phyloP scores from a whole-genome alignment of 2,329 filamentous ascomycete species.

The Trichoderma sp. region DNA sequence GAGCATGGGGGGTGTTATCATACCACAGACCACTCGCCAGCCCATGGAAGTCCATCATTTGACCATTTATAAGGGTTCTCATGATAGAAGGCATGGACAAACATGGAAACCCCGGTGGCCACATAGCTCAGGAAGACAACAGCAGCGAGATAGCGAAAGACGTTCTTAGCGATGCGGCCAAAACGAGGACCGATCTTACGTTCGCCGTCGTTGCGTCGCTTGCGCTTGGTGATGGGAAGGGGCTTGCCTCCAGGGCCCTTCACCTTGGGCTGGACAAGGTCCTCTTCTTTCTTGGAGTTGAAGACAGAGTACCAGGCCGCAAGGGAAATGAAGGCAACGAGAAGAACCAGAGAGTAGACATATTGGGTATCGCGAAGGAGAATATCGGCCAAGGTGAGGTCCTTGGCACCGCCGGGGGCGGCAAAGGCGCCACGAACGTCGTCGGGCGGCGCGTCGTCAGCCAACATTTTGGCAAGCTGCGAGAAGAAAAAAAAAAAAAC shows the following conservation, averaged over 20 bases:
- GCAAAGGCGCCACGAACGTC: constrained; percentile 25
- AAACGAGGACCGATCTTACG: constrained; percentile 52
- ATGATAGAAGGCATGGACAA: constrained; percentile 65
- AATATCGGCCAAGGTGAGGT: constrained; percentile 37
- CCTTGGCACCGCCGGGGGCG: constrained; percentile 22
- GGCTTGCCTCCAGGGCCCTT: constrained; percentile 88
- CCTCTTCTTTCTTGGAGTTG: constrained; percentile 50
- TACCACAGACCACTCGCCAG: constrained; percentile 74
- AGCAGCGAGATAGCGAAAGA: constrained; percentile 74
- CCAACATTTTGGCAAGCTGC: constrained; percentile 38
- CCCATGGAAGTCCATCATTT: constrained; percentile 61
- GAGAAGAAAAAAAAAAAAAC: neutral
- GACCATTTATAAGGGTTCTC: constrained; percentile 41
- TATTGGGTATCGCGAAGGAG: constrained; percentile 49
- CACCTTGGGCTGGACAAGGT: constrained; percentile 46
- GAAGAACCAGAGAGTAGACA: constrained; percentile 52
- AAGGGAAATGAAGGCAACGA: constrained; percentile 50
- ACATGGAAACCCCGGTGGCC: constrained; percentile 69
- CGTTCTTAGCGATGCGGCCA: constrained; percentile 63
- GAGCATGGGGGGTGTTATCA: constrained; percentile 33
- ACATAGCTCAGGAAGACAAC: constrained; percentile 73
- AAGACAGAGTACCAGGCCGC: constrained; percentile 54
- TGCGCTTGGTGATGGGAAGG: constrained; percentile 65
- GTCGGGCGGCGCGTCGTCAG: constrained; percentile 34
- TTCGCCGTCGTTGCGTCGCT: constrained; percentile 49